Conservation (phyloP, 2,329 filamentous ascomycete species). For the Aspergillus sp. region DNA sequence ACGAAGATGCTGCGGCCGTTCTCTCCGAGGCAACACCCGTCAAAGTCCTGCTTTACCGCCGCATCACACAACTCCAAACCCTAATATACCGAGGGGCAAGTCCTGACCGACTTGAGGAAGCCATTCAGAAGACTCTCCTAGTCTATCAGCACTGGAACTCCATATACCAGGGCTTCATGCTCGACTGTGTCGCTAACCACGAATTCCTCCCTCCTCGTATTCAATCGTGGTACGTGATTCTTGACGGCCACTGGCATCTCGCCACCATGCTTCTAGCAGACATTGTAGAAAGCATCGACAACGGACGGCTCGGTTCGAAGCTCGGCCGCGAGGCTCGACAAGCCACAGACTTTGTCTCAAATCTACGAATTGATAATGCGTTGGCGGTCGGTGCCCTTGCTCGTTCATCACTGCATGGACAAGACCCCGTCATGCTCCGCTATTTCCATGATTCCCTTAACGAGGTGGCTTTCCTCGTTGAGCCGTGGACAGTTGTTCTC, state of each 20-base stretch:
- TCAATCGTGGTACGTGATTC: constrained; percentile 61
- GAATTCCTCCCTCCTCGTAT: constrained; percentile 35
- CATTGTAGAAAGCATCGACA: constrained; percentile 53
- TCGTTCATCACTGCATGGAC: neutral
- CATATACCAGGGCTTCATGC: neutral
- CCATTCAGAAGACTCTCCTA: neutral
- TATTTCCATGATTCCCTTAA: constrained; percentile 4
- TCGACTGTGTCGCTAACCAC: constrained; percentile 6
- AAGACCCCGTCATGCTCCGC: neutral
- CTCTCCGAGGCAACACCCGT: constrained; percentile 5
- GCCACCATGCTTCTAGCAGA: constrained; percentile 58
- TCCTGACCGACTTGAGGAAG: neutral
- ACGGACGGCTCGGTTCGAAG: constrained; percentile 17
- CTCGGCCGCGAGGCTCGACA: neutral
- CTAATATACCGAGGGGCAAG: constrained; percentile 1
- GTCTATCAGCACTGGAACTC: constrained; percentile 4
- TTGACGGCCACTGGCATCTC: constrained; percentile 60
- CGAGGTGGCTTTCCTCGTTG: constrained; percentile 4
- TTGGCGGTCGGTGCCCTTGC: neutral
- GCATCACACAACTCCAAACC: constrained; percentile 8
- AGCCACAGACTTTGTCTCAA: neutral
- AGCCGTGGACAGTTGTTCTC: constrained; percentile 3
- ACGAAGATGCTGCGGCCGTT: neutral
- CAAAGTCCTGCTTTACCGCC: constrained; percentile 6
- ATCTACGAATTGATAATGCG: neutral